phyloP scores from a whole-genome alignment of 176 grass and related monocot genomes.

The Eragrostis nindensis region DNA sequence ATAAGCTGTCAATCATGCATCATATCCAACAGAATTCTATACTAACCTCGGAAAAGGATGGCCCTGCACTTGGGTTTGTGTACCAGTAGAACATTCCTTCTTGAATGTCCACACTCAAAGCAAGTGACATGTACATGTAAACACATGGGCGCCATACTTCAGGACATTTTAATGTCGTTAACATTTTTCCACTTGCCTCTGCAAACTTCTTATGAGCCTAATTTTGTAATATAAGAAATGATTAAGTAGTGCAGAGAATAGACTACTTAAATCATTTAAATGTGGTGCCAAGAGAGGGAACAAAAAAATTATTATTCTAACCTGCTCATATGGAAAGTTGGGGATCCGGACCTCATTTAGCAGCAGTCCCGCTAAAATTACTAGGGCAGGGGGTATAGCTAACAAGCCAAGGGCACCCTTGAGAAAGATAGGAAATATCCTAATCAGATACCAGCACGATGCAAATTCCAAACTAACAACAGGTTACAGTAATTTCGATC shows the following conservation, averaged over 20 bases:
- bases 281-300: not conserved
- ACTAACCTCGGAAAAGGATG: constrained; percentile 80
- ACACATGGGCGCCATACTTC: constrained; percentile 84
- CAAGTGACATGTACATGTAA: constrained; percentile 84
- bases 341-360: constrained; percentile 63
- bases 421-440: constrained; percentile 43
- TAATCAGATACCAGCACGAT: constrained; percentile 35
- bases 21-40: constrained; percentile 11
- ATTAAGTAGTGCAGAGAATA: constrained; percentile 23
- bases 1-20: not conserved
- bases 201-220: constrained; percentile 73
- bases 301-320: constrained; percentile 25
- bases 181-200: constrained; percentile 75
- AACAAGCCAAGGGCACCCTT: constrained; percentile 85
- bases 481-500: not conserved
- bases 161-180: constrained; percentile 69
- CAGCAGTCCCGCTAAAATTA: constrained; percentile 73
- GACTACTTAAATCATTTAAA: constrained; percentile 23
- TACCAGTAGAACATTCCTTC: constrained; percentile 99
- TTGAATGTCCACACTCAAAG: constrained; percentile 83
- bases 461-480: not conserved
- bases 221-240: constrained; percentile 21
- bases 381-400: constrained; percentile 63
- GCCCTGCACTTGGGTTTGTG: constrained; percentile 64
- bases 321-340: constrained; percentile 64